Base-by-base conservation (phyloP, 1,139 yeast species). In the Pichia sp. region DNA sequence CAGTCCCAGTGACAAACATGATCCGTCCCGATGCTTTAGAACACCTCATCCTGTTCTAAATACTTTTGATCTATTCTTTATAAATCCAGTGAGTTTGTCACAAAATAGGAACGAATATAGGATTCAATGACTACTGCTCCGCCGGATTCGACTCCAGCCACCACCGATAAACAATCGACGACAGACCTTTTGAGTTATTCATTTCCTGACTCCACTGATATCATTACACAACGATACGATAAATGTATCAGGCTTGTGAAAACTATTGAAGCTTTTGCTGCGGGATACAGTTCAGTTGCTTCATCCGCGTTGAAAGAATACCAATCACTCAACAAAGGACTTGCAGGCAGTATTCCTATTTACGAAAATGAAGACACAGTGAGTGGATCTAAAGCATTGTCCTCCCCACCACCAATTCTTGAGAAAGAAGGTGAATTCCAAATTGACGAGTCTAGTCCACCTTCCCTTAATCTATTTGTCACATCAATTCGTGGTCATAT, bases 221-320 rank as follows among this genome's bases (percentile, higher is more conserved):
- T 60, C 35, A 36, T 60, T 35, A 52, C 46, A 51, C 60, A 50
- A 23, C 46, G 63, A 32, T 55, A 53, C 35, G 52, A 49, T 34
- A 67, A 62, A 40, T 66, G 52, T 52, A 48, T 58, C 37, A 46
- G 42, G 42, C 48, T 55, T 41, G 47, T 52, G 23, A 50, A 43
- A 23, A 44, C 53, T 23, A 24, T 58, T 20, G 50, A 51, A 34
- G 23, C 39, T 6, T 59, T 49, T 43, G 50, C 53, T 2, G 55
- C 48, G 18, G 52, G 56, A 30, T 56, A 57, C 32, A 36, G 49
- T 14, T 35, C 32, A 17, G 45, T 56, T 26, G 51, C 56, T 10
- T 38, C 40, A 10, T 38, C 48, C 5, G 48, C 45, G 31, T 50
- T 44, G 10, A 58, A 53, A 38, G 39, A 45, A 17, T 54, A 50